Evolutionary conservation across 2,329 filamentous ascomycete species (phyloP).

Genomic region (Penicillium freii): DNA sequence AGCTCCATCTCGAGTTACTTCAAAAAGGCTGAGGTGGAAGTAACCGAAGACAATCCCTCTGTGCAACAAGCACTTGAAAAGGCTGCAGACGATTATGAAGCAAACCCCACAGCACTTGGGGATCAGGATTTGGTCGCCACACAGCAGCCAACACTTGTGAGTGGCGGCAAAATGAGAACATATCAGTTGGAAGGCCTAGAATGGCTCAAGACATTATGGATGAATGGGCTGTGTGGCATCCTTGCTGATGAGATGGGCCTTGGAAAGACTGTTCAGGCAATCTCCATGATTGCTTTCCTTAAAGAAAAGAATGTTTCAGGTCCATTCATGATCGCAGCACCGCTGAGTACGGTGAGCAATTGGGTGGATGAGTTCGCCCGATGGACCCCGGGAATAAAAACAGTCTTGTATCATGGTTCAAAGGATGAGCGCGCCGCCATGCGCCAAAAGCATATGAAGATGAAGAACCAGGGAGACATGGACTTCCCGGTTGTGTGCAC

Average conservation of each 20-base stretch:
- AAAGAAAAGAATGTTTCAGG: constrained; percentile 85
- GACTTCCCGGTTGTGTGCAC: constrained; percentile 91
- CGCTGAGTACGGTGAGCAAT: constrained; percentile 86
- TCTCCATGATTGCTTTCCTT: constrained; percentile 80
- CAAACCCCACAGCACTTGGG: constrained; percentile 60
- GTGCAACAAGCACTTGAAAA: constrained; percentile 59
- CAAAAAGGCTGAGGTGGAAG: constrained; percentile 57
- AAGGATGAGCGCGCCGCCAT: constrained; percentile 74
- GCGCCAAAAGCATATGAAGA: constrained; percentile 69
- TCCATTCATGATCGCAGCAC: constrained; percentile 86
- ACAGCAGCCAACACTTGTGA: constrained; percentile 78
- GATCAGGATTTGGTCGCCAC: constrained; percentile 73
- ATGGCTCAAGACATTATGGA: constrained; percentile 80
- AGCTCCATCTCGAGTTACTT: constrained; percentile 60
- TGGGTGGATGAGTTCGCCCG: constrained; percentile 92
- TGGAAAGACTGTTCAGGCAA: constrained; percentile 89
- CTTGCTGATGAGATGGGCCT: constrained; percentile 93
- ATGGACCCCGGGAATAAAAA: constrained; percentile 86
- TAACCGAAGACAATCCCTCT: constrained; percentile 52
- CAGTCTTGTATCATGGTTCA: constrained; percentile 85
- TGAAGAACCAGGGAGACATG: constrained; percentile 61
- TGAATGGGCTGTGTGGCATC: constrained; percentile 90
- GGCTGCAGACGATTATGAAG: constrained; percentile 57
- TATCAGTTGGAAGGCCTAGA: constrained; percentile 94
- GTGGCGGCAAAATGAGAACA: constrained; percentile 84